These are phyloP conservation scores for Melaleuca alternifolia DNA, from an alignment of 345 rosid species.

Conservation along the genomic window DNA sequence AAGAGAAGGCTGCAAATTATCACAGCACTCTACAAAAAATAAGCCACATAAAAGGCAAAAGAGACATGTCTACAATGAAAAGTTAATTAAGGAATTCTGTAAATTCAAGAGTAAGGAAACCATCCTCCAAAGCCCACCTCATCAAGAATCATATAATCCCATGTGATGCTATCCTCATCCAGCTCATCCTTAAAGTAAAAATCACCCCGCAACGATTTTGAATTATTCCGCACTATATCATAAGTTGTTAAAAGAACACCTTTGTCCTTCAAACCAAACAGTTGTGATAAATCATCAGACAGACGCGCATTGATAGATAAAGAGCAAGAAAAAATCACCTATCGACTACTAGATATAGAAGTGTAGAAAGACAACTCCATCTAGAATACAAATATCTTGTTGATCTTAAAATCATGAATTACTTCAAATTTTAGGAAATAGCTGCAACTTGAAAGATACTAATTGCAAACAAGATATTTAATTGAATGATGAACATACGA, in stretches of 20 bases:
- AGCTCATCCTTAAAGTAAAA: conserved; percentile 33
- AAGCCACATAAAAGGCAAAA: background rate
- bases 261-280: conserved; percentile 44
- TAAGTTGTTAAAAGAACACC: conserved; percentile 91
- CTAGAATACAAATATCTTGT: background rate
- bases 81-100: background rate
- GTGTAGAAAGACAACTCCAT: background rate
- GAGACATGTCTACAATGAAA: background rate
- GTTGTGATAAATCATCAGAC: background rate
- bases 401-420: background rate
- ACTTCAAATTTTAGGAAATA: background rate
- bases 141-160: conserved; percentile 98
- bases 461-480: background rate
- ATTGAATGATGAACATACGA: background rate
- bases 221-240: conserved; percentile 85
- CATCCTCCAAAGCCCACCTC: conserved; percentile 42
- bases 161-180: conserved; percentile 40
- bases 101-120: background rate
- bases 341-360: background rate
- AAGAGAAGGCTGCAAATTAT: background rate
- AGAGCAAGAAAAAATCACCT: background rate
- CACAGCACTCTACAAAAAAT: background rate
- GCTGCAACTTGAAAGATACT: background rate
- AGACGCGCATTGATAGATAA: background rate
- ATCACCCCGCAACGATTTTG: conserved; percentile 56